Conservation (phyloP, 1,139 yeast genomes). For the Blastobotrys persicus region DNA sequence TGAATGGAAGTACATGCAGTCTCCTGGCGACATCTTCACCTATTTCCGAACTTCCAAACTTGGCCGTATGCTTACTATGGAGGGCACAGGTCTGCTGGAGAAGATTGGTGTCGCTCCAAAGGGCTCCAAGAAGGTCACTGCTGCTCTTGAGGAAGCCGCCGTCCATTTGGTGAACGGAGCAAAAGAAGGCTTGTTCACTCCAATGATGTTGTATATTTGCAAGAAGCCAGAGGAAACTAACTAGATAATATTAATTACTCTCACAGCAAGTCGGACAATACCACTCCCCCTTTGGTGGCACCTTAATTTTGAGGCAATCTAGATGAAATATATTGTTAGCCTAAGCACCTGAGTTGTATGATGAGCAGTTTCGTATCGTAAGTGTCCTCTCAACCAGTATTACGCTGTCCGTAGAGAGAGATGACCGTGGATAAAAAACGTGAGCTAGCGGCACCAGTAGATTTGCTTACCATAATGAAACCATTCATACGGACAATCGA, state of each 20-base stretch:
- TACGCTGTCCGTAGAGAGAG: no score
- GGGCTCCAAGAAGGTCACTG: conserved; percentile 88
- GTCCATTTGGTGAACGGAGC: conserved; percentile 94
- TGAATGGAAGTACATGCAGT: conserved; percentile 84
- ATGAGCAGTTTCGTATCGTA: no score
- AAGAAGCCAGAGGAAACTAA: conserved; percentile 57
- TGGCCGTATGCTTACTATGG: conserved; percentile 85
- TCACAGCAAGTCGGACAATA: conserved; percentile 9
- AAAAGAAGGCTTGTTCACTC: conserved; percentile 81
- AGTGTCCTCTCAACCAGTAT: no score
- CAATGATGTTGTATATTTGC: conserved; percentile 90
- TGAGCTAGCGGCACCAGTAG: no score
- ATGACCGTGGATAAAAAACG: no score
- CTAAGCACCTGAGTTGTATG: no score
- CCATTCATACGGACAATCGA: conserved; percentile 1
- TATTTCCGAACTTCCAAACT: conserved; percentile 82
- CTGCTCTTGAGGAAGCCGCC: conserved; percentile 95
- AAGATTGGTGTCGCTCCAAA: conserved; percentile 85
- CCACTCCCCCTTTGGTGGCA: conserved; percentile 6
- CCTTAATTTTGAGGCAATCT: conserved; percentile 1
- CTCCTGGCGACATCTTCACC: conserved; percentile 73
- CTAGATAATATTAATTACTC: conserved; percentile 27
- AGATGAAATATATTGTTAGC: background rate
- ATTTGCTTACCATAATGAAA: conserved; percentile 5
- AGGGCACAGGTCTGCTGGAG: conserved; percentile 77